These are phyloP conservation scores for Diplodia mutila DNA, from an alignment of 2,329 filamentous ascomycete species.

Conservation along the genomic window DNA sequence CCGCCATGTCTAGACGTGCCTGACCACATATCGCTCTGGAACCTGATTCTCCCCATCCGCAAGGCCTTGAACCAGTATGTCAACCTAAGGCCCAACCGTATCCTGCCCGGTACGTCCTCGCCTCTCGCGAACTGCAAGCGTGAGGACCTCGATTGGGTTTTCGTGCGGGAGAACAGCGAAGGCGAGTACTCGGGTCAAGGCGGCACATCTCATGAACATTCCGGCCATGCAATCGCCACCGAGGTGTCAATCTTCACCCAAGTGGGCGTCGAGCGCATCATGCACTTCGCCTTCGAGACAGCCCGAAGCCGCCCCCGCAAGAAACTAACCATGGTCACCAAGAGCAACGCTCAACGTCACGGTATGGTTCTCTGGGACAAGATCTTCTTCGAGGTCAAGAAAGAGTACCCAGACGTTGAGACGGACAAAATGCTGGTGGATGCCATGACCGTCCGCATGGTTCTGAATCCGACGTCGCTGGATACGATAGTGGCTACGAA, in stretches of 20 bases:
- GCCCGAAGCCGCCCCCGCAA: conserved; percentile 48
- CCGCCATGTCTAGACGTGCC: conserved; percentile 58
- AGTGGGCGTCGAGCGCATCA: conserved; percentile 52
- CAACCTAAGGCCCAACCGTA: conserved; percentile 62
- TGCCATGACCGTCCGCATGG: conserved; percentile 55
- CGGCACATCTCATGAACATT: conserved; percentile 48
- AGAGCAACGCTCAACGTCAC: conserved; percentile 54
- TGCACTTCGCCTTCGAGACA: conserved; percentile 54
- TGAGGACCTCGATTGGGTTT: conserved; percentile 52
- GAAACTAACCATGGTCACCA: conserved; percentile 56
- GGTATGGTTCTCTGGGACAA: conserved; percentile 56
- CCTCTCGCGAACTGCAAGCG: conserved; percentile 45
- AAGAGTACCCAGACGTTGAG: conserved; percentile 51
- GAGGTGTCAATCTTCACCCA: conserved; percentile 54
- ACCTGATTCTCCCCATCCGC: conserved; percentile 67
- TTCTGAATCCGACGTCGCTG: conserved; percentile 49
- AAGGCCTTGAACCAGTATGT: conserved; percentile 70
- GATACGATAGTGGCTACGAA: conserved; percentile 56
- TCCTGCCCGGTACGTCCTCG: conserved; percentile 47
- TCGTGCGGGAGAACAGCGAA: conserved; percentile 54
- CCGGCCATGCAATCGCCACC: conserved; percentile 47
- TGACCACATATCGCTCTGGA: conserved; percentile 70
- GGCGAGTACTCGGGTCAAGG: conserved; percentile 55
- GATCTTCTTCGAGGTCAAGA: conserved; percentile 51
- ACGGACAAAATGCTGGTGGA: conserved; percentile 56